These are phyloP conservation scores for Ustanciosporium gigantosporum DNA, from an alignment of 1,284 basidiomycete genomes.

Conservation along the genomic window DNA sequence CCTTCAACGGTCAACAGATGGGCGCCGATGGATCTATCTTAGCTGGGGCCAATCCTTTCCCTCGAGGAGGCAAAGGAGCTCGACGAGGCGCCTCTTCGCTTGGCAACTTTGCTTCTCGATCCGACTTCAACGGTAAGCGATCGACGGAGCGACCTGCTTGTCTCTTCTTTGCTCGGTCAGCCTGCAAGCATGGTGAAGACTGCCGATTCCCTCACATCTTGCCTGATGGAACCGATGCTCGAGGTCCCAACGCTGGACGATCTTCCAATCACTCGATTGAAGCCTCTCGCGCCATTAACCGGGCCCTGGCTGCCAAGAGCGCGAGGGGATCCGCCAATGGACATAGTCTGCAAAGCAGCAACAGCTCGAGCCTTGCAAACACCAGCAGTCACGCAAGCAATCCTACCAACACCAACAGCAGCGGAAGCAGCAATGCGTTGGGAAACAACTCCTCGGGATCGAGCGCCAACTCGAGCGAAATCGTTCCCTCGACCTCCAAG, in stretches of 20 bases:
- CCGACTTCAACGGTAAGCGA: slow-evolving; percentile 33
- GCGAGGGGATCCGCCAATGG: slow-evolving; percentile 10
- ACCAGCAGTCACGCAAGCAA: slow-evolving; percentile 4
- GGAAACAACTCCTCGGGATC: background rate
- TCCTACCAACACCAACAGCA: slow-evolving; percentile 4
- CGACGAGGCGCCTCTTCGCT: slow-evolving; percentile 26
- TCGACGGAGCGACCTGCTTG: slow-evolving; percentile 53
- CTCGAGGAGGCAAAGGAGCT: slow-evolving; percentile 22
- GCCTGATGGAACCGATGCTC: slow-evolving; percentile 56
- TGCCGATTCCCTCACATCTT: slow-evolving; percentile 60
- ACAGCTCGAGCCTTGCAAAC: slow-evolving; percentile 3
- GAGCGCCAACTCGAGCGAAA: slow-evolving; percentile 6
- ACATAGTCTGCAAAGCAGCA: background rate
- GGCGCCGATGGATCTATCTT: slow-evolving; percentile 15
- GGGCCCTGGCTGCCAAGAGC: slow-evolving; percentile 32
- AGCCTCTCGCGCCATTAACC: slow-evolving; percentile 32
- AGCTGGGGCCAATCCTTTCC: slow-evolving; percentile 10
- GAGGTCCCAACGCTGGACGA: slow-evolving; percentile 38
- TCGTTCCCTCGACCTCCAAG: slow-evolving; percentile 25
- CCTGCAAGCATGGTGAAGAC: slow-evolving; percentile 56
- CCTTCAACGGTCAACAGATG: slow-evolving; percentile 13
- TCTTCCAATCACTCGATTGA: slow-evolving; percentile 32
- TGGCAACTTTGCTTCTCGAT: slow-evolving; percentile 24
- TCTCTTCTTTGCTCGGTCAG: slow-evolving; percentile 54
- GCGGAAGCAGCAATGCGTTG: too few relatives aligned